These are phyloP conservation scores for Laburnicola sp. DNA, from an alignment of 2,329 filamentous ascomycete genomes.

Conservation along the genomic window DNA sequence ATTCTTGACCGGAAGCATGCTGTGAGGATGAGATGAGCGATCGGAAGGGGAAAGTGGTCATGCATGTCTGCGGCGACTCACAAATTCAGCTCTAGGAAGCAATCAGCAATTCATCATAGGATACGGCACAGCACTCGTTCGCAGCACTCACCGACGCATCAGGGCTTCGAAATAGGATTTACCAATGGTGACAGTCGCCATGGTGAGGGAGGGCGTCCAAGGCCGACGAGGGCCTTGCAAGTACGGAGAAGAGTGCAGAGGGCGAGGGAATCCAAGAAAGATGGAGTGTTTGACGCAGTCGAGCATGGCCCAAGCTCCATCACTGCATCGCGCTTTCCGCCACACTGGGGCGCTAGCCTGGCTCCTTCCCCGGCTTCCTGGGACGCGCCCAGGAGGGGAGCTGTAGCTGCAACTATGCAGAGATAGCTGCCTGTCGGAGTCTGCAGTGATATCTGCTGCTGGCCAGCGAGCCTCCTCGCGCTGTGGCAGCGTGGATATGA, in stretches of 20 bases:
- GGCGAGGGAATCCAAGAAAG: not conserved
- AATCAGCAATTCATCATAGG: constrained; percentile 27
- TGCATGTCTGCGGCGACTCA: constrained; percentile 40
- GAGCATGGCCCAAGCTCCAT: constrained; percentile 27
- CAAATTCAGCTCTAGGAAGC: constrained; percentile 52
- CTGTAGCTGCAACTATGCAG: too few relatives aligned
- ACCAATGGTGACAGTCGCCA: constrained; percentile 60
- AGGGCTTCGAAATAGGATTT: constrained; percentile 65
- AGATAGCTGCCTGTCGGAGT: too few relatives aligned
- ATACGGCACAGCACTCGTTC: constrained; percentile 1
- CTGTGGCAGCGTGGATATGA: not conserved
- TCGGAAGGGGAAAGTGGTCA: not conserved
- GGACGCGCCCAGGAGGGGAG: too few relatives aligned
- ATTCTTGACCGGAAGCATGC: constrained; percentile 47
- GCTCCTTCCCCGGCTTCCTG: constrained; percentile 5
- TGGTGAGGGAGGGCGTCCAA: constrained; percentile 21
- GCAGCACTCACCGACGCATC: constrained; percentile 59
- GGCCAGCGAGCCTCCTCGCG: not conserved
- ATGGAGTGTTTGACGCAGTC: constrained; percentile 24
- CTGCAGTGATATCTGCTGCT: not conserved
- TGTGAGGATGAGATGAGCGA: constrained; percentile 30
- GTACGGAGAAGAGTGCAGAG: constrained; percentile 6
- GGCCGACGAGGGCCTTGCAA: constrained; percentile 13
- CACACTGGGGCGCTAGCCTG: constrained; percentile 16
- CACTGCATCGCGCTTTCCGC: constrained; percentile 17